Evolutionary conservation across 2,329 filamentous ascomycete genomes (phyloP).

Genomic region (Fusarium sp.): DNA sequence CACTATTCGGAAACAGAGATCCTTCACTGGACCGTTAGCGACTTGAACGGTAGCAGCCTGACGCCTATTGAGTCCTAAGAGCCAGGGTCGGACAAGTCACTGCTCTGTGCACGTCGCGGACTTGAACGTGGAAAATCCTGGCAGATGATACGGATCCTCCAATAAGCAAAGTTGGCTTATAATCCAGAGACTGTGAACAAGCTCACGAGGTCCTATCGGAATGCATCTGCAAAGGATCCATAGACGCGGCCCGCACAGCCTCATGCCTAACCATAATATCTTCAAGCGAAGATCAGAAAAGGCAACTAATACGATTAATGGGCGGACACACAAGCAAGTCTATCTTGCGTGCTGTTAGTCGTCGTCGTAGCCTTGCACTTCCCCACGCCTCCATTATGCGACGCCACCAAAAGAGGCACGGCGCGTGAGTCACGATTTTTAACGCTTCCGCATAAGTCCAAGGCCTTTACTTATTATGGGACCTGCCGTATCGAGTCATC

Average conservation of each 20-base stretch:
- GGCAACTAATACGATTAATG: not conserved
- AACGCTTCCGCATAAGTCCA: constrained; percentile 15
- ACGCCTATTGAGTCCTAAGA: constrained; percentile 16
- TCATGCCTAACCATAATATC: constrained; percentile 15
- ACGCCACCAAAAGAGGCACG: constrained; percentile 32
- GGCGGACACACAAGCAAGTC: not conserved
- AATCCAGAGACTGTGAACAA: constrained; percentile 31
- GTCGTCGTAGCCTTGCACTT: constrained; percentile 40
- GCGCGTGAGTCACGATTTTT: constrained; percentile 37
- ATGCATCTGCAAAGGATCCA: constrained; percentile 7
- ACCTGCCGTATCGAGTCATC: constrained; percentile 36
- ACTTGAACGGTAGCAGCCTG: constrained; percentile 21
- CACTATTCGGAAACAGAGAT: constrained; percentile 5
- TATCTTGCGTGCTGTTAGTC: constrained; percentile 26
- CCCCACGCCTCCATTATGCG: constrained; percentile 31
- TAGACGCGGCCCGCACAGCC: constrained; percentile 23
- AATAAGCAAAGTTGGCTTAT: constrained; percentile 23
- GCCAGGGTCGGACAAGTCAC: constrained; percentile 24
- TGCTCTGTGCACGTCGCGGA: constrained; percentile 28
- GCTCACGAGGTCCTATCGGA: constrained; percentile 29
- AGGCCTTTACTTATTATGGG: constrained; percentile 26
- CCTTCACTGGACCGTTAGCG: constrained; percentile 17
- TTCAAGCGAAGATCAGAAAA: constrained; percentile 28
- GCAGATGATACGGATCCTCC: constrained; percentile 25
- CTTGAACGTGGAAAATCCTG: constrained; percentile 21